Base-by-base conservation (phyloP, 768 basidiomycete species). In the Exsudoporus frostii region DNA sequence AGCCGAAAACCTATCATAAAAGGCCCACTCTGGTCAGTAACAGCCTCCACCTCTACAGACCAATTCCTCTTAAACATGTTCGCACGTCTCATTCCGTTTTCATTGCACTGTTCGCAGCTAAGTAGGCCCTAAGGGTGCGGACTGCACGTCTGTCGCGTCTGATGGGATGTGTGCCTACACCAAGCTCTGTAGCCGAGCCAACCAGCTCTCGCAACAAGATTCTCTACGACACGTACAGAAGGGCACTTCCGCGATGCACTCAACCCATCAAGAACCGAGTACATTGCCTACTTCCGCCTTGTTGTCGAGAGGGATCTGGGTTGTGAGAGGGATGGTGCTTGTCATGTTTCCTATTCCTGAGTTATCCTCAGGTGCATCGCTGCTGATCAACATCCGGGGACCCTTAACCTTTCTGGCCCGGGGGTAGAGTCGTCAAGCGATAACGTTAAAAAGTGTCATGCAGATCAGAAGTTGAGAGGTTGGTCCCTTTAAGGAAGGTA, bases 1-100 rank as follows among this genome's bases (percentile, higher is more conserved):
- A 7, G 9, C 13, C 29, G 4, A 27, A 24, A 50, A 48, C 45
- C 29, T 8, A 29, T 15, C 39, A 50, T 52, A 50, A 51, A 50
- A 27, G 45, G 14, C n/a, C n/a, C 13, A 19, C 29, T 51, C 24
- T 8, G 13, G 40, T 15, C 17, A 2, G 20, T 7, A 2, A 7
- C 8, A 4, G 14, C 19, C 13, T 19, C 25, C 33, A 20, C 2
- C 14, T 37, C 10, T 4, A 24, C 42, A 36, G 15, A 19, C 38
- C 19, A 17, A 48, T 7, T 40, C 53, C 30, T 19, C n/a, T 55
- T 7, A 2, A 6, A 6, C 29, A 58, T 57, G 56, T 52, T 58
- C 11, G 15, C 20, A 42, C 56, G 39, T 37, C 27, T 46, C 15
- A 27, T 7, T 27, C 45, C 20, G 10, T 51, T 22, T 30, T 43